Percentiles rank a stretch among this genome's conserved stretches.
These are phyloP conservation scores for Starmerella etchellsii DNA, from an alignment of 805 yeast genomes.

Conservation along the genomic window DNA sequence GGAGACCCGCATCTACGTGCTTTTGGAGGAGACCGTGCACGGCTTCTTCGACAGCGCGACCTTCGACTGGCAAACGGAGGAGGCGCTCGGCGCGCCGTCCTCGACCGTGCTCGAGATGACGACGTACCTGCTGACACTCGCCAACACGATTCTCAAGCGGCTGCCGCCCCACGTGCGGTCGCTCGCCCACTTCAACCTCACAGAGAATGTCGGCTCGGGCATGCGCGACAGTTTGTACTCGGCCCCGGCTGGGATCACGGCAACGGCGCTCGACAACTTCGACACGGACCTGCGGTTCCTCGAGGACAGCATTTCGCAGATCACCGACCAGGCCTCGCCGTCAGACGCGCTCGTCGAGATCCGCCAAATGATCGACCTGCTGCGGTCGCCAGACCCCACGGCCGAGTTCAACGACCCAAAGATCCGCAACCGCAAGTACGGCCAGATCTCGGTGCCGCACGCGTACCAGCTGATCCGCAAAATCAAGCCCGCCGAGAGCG, in stretches of 20 bases:
- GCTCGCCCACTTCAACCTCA: constrained; percentile 69
- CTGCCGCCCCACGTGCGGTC: constrained; percentile 69
- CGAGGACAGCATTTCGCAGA: constrained; percentile 36
- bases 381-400: constrained; percentile 45
- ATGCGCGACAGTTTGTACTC: constrained; percentile 47
- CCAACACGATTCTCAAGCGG: constrained; percentile 69
- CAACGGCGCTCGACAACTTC: constrained; percentile 56
- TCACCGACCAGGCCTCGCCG: constrained; percentile 28
- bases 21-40: constrained; percentile 68
- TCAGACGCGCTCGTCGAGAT: constrained; percentile 66
- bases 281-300: constrained; percentile 68
- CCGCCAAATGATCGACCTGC: constrained; percentile 63
- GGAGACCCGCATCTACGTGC: constrained; percentile 65
- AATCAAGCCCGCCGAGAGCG: constrained; percentile 6
- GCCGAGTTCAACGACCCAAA: constrained; percentile 44
- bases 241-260: constrained; percentile 41
- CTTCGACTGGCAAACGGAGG: constrained; percentile 63
- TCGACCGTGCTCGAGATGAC: constrained; percentile 72
- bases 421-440: constrained; percentile 51
- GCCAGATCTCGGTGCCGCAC: constrained; percentile 59
- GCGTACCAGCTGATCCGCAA: constrained; percentile 27
- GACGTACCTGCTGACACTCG: constrained; percentile 69
- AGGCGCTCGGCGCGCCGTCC: constrained; percentile 44
- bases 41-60: constrained; percentile 75
- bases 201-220: constrained; percentile 67